These are phyloP conservation scores for Ophiostoma sp. DNA, from an alignment of 2,329 filamentous ascomycete species.

Conservation along the genomic window DNA sequence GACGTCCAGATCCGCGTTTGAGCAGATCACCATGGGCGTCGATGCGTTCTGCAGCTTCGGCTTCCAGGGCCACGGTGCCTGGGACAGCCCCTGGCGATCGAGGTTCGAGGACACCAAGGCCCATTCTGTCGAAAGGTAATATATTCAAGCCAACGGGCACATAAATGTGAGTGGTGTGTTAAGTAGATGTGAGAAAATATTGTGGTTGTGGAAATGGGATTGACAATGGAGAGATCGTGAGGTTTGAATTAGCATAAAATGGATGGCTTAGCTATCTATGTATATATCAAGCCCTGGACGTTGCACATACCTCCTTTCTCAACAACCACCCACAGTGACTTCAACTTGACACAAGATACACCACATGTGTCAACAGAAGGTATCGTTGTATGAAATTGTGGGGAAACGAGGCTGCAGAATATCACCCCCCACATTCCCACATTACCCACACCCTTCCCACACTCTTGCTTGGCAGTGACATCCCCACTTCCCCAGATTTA, in stretches of 20 bases:
- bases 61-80: background rate
- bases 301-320: no score
- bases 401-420: background rate
- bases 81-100: background rate
- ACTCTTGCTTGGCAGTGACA: background rate
- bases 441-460: background rate
- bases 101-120: background rate
- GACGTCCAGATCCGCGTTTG: background rate
- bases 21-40: background rate
- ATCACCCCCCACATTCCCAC: background rate
- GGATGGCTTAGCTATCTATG: no score
- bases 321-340: no score
- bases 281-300: no score
- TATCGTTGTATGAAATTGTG: background rate
- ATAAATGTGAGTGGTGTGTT: no score
- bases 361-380: background rate
- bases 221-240: background rate
- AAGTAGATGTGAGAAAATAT: no score
- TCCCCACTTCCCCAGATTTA: slow-evolving; percentile 1
- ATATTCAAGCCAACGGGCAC: no score
- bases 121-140: background rate
- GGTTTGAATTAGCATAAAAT: no score
- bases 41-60: background rate
- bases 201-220: background rate
- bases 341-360: no score